Evolutionary conservation across 1,284 basidiomycete species (phyloP), one percentile per base, ranked within the genome.

Genomic region (Puccinia sorghi): DNA sequence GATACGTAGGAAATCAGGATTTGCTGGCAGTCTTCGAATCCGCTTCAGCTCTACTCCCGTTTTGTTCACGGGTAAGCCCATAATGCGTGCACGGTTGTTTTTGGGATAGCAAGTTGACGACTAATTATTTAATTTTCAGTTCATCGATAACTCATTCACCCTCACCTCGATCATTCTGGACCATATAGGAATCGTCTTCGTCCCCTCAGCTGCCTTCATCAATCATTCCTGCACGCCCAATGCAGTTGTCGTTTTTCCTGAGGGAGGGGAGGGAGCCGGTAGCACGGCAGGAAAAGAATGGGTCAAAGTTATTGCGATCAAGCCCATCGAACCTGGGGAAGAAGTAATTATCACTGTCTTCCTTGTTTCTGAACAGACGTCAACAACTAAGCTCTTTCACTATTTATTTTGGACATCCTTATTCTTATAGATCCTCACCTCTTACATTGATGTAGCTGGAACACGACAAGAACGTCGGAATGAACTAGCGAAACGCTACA

Each of bases 181-280:
- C 0, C 90, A 93, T 0, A 87, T 97, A 59, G 95, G 95, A 17
- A 89, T 91, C 1, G 89, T 90, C 41, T 87, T 95, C 37, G 91
- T 92, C 0, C 93, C 94, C 0, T 82, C 89, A 0, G 86, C 90
- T 12, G 93, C 94, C 0, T 87, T 97, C 43, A 88, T 92, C 81
- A 98, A 97, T 82, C 95, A 98, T 83, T 92, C 93, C 0, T 98
- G 95, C 83, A 88, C 89, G 27, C 94, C 95, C 0, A 96, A 97
- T 81, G 93, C 91, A 0, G 92, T 91, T 37, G 88, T 95, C 39
- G 93, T 97, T 0, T 97, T 95, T 83, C 94, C 95, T 52, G 81
- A 82, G 4, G 85, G 85, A 50, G 73, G 73, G 13, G 81, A 81
- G 46, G 73, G 73, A 27, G 73, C 73, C 6, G 61, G 73, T 22